Evolutionary conservation across 2,329 filamentous ascomycete genomes (phyloP).

Genomic region (Talaromyces amestolkiae): DNA sequence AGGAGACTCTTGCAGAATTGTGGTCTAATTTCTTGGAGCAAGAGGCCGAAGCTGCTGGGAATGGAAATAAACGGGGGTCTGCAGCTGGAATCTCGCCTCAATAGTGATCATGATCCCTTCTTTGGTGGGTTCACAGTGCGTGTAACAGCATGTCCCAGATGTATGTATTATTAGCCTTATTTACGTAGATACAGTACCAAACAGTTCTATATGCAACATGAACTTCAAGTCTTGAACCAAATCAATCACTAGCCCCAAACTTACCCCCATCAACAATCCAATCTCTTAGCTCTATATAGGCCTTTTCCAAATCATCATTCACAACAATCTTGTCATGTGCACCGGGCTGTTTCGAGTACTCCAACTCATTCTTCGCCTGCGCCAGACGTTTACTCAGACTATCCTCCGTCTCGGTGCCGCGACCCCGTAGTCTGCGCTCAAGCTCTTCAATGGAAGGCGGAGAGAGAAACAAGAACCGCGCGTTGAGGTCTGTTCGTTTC

Average conservation of each 20-base stretch:
- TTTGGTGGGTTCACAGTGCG: neutral
- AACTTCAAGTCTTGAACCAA: neutral
- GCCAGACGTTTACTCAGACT: conserved; percentile 65
- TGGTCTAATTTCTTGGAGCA: conserved; percentile 93
- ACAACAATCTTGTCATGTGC: conserved; percentile 65
- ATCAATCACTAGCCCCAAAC: conserved; percentile 17
- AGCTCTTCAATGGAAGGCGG: conserved; percentile 72
- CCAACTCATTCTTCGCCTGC: conserved; percentile 72
- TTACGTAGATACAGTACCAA: conserved; percentile 1
- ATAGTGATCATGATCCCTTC: neutral
- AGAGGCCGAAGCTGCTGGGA: conserved; percentile 50
- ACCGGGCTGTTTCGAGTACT: conserved; percentile 65
- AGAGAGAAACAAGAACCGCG: conserved; percentile 80
- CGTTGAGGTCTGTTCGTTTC: conserved; percentile 69
- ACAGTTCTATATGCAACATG: neutral
- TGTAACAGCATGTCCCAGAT: neutral
- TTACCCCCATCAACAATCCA: conserved; percentile 19
- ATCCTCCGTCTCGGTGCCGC: conserved; percentile 76
- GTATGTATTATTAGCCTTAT: conserved; percentile 1
- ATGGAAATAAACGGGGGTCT: conserved; percentile 13
- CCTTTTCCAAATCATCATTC: conserved; percentile 62
- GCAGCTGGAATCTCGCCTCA: conserved; percentile 18
- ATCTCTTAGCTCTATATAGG: conserved; percentile 53
- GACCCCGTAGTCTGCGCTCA: conserved; percentile 69
- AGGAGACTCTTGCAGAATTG: conserved; percentile 82